Conservation (phyloP, 73 alveolate species). For the Paramecium primaurelia region DNA sequence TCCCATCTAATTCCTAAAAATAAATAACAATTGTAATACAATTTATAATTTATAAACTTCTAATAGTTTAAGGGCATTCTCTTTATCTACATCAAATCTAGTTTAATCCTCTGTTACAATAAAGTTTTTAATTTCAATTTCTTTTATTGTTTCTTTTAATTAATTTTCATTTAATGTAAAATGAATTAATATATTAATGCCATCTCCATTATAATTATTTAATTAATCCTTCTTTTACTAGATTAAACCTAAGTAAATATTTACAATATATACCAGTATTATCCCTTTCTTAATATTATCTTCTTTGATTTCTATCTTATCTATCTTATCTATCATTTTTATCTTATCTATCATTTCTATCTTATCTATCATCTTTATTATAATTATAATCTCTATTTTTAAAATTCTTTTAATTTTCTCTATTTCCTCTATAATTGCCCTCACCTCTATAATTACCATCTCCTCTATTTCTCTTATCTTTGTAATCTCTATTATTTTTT, state of each 20-base stretch:
- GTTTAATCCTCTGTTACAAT: background rate
- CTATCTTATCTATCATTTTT: background rate
- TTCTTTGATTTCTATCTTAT: background rate
- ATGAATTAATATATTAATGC: background rate
- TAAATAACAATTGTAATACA: background rate
- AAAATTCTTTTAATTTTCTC: background rate
- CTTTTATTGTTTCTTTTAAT: background rate
- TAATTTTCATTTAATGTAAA: background rate
- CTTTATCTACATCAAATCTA: background rate
- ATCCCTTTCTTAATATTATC: background rate
- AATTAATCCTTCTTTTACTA: background rate
- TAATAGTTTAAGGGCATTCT: background rate
- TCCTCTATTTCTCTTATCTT: background rate
- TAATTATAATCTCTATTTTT: background rate
- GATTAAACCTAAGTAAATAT: background rate
- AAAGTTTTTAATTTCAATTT: background rate
- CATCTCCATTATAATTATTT: background rate
- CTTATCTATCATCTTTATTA: background rate
- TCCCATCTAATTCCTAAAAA: background rate
- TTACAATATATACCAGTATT: background rate
- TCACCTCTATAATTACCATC: background rate
- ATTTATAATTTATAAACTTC: background rate
- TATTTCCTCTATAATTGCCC: background rate
- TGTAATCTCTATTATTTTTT: background rate
- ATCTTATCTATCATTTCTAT: background rate